Percentiles rank a stretch among this genome's conserved stretches.
Evolutionary conservation across 768 basidiomycete species (phyloP).

Genomic region (Hortiboletus flavorubellus): DNA sequence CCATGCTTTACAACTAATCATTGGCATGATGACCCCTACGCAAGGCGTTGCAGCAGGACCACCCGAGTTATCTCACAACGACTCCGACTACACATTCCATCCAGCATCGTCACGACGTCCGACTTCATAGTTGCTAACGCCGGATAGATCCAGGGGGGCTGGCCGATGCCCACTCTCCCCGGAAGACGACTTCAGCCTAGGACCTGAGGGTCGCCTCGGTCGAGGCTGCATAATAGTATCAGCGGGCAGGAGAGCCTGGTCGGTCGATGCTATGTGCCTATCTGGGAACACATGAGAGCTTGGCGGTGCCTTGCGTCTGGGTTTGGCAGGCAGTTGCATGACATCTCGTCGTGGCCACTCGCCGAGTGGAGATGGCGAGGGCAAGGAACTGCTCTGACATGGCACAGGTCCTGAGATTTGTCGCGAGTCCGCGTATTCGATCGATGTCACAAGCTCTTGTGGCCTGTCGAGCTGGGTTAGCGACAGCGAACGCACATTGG

Average conservation of each 20-base stretch:
- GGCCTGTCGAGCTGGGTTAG: slow-evolving; percentile 7
- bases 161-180: slow-evolving; percentile 19
- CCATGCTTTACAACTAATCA: neutral
- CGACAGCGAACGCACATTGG: slow-evolving; percentile 3
- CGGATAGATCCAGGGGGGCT: slow-evolving; percentile 16
- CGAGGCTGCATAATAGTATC: slow-evolving; percentile 18
- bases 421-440: slow-evolving; percentile 33
- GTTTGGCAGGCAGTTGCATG: slow-evolving; percentile 25
- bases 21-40: neutral
- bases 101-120: neutral
- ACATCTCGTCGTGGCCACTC: slow-evolving; percentile 52
- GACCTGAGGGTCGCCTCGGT: slow-evolving; percentile 33
- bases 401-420: slow-evolving; percentile 15
- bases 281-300: slow-evolving; percentile 25
- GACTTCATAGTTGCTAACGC: slow-evolving; percentile 10
- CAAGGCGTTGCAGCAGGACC: slow-evolving; percentile 20
- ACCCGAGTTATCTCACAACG: neutral
- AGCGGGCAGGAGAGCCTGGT: neutral
- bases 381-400: slow-evolving; percentile 13
- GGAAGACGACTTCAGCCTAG: slow-evolving; percentile 23
- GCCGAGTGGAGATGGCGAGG: slow-evolving; percentile 46
- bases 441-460: slow-evolving; percentile 21
- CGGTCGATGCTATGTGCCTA: slow-evolving; percentile 1
- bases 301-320: slow-evolving; percentile 12
- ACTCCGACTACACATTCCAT: neutral